Conservation (phyloP, 1,284 basidiomycete genomes). For the Malassezia sp. region DNA sequence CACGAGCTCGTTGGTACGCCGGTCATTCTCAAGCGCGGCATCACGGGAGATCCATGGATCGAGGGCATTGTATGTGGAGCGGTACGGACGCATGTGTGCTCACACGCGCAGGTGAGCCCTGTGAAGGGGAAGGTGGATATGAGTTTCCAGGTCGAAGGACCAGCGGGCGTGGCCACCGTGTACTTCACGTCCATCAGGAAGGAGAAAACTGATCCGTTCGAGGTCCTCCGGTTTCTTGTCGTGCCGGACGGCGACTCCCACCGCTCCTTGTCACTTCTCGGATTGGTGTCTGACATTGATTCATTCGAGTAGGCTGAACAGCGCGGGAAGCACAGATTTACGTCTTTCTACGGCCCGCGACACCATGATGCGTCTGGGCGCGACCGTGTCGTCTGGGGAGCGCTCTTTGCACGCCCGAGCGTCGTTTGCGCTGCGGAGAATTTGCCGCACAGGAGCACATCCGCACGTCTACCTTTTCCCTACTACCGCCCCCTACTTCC, state of each 20-base stretch:
- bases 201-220: constrained; percentile 21
- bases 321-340: too few species aligned
- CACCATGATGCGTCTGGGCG: too few species aligned
- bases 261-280: constrained; percentile 10
- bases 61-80: constrained; percentile 18
- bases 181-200: constrained; percentile 34
- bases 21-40: constrained; percentile 10
- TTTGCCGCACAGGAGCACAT: too few species aligned
- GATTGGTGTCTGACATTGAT: too few species aligned
- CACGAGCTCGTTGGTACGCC: constrained; percentile 16
- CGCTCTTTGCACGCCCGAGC: too few species aligned
- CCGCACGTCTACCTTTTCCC: too few species aligned
- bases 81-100: too few species aligned
- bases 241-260: constrained; percentile 20
- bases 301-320: too few species aligned
- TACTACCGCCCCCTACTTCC: too few species aligned
- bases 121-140: constrained; percentile 36
- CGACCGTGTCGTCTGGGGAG: too few species aligned
- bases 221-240: constrained; percentile 31
- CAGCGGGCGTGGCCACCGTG: constrained; percentile 19
- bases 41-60: constrained; percentile 19
- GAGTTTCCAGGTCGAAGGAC: constrained; percentile 24
- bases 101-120: constrained; percentile 31
- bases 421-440: too few species aligned
- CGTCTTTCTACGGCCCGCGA: too few species aligned